Conservation (phyloP, 2,329 filamentous ascomycete genomes). For the Colletotrichum sp. region DNA sequence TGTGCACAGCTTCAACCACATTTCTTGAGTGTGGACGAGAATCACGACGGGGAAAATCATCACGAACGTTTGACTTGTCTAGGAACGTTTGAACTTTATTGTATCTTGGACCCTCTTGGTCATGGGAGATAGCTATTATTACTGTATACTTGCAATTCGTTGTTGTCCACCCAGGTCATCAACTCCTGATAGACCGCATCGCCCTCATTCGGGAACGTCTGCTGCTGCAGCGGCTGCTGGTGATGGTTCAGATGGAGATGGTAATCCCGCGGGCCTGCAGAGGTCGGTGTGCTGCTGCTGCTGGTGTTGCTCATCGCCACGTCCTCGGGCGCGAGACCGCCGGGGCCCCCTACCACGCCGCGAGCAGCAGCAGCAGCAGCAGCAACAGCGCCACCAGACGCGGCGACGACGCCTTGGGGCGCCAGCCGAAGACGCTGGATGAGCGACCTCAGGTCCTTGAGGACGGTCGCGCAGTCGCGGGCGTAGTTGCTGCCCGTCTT, state of each 20-base stretch:
- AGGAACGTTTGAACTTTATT: not conserved
- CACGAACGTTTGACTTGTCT: not conserved
- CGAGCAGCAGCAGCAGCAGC: not conserved
- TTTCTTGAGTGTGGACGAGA: not conserved
- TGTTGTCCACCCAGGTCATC: constrained; percentile 41
- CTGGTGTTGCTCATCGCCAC: not conserved
- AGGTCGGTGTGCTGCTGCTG: not conserved
- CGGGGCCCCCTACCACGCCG: not conserved
- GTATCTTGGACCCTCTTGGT: not conserved
- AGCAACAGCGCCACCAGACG: not conserved
- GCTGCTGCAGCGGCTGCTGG: not conserved
- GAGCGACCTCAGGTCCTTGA: constrained; percentile 41
- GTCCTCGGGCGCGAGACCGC: not conserved
- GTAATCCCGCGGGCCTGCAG: not conserved
- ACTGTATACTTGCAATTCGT: constrained; percentile 24
- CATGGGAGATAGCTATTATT: constrained; percentile 11
- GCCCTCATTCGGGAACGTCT: constrained; percentile 26
- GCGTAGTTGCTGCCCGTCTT: constrained; percentile 42
- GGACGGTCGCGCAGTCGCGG: constrained; percentile 40
- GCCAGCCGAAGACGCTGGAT: constrained; percentile 36
- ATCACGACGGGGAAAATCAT: not conserved
- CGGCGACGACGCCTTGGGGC: not conserved
- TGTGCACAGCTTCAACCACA: not conserved
- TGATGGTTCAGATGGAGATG: not conserved
- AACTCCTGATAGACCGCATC: constrained; percentile 40